Conservation (phyloP, 441 rosid genomes). For the Kokia cookei region DNA sequence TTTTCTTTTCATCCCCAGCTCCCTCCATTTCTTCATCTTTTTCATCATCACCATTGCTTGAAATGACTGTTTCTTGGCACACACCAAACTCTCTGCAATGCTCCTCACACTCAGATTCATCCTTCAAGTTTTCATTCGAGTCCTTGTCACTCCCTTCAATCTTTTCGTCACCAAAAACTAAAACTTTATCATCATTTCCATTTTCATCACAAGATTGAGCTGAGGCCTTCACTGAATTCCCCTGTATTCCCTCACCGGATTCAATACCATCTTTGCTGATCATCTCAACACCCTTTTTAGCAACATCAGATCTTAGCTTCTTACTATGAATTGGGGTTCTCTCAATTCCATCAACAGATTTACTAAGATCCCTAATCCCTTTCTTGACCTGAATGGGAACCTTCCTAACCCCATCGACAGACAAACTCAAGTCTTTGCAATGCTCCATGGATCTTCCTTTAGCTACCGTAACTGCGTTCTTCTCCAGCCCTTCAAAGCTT, state of each 20-base stretch:
- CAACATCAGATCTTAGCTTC: slow-evolving; percentile 31
- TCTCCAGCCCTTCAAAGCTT: slow-evolving; percentile 24
- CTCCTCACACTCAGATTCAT: slow-evolving; percentile 42
- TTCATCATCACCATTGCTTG: slow-evolving; percentile 21
- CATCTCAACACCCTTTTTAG: slow-evolving; percentile 35
- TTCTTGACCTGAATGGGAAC: slow-evolving; percentile 24
- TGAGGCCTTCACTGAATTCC: slow-evolving; percentile 12
- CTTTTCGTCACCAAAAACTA: slow-evolving; percentile 12
- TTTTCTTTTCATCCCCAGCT: slow-evolving; percentile 35
- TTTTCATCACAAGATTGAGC: background rate
- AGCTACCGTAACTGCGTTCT: slow-evolving; percentile 21
- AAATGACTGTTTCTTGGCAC: slow-evolving; percentile 44
- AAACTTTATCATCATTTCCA: background rate
- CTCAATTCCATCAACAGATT: slow-evolving; percentile 22
- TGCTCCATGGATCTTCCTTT: slow-evolving; percentile 23
- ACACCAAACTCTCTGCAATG: slow-evolving; percentile 39
- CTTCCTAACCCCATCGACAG: slow-evolving; percentile 16
- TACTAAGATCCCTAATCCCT: slow-evolving; percentile 14
- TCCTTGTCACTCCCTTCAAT: slow-evolving; percentile 19
- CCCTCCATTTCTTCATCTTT: slow-evolving; percentile 14
- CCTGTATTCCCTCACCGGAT: too few species aligned
- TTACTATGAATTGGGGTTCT: slow-evolving; percentile 32
- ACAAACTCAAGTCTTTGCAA: slow-evolving; percentile 12
- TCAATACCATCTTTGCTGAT: background rate
- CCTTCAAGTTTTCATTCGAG: background rate